Base-by-base conservation (phyloP, 1,284 basidiomycete genomes). In the Cystobasidium pallidum region DNA sequence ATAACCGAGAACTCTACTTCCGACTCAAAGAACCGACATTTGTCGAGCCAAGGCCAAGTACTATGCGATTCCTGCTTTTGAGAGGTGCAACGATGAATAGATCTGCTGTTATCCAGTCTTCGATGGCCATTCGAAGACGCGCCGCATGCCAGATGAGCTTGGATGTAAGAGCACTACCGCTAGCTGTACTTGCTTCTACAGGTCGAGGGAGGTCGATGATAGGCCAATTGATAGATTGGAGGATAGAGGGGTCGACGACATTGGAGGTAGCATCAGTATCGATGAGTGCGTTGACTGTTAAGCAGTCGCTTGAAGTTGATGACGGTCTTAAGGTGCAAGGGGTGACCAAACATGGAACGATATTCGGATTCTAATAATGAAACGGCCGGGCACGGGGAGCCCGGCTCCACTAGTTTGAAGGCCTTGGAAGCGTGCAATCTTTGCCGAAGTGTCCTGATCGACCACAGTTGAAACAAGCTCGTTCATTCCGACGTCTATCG, bases 1-100 rank as follows among this genome's bases (percentile, higher is more conserved):
- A 71, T 81, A 81, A 0, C 84, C 83, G 0, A 86, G 78, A 82
- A 86, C 30, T 83, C 80, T 15, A 83, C 79, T 36, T 75, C 24
- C 0, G 77, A 19, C n/a, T 11, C 21, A 26, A 45, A 51, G 43
- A 74, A 76, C 13, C 36, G n/a, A 41, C 70, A 76, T 54, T 76
- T 76, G 7, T 13, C 34, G 2, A 26, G 41, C 15, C 62, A 62
- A 28, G 43, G 32, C 75, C 73, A 32, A 76, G 72, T 8, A 76
- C 49, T 10, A 74, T 28, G 2, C 73, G 73, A 43, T 75, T 36
- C 21, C 47, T 49, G 51, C n/a, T 41, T 1, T 28, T 36, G 8
- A 58, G 55, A 3, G 55, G 30, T 17, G 55, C 36, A 11, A 39
- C 55, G 3, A 58, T 28, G 30, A 58, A 58, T 11, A 58, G 55